Evolutionary conservation across 345 rosid genomes (phyloP).

Genomic region (Eucalyptus regnans): DNA sequence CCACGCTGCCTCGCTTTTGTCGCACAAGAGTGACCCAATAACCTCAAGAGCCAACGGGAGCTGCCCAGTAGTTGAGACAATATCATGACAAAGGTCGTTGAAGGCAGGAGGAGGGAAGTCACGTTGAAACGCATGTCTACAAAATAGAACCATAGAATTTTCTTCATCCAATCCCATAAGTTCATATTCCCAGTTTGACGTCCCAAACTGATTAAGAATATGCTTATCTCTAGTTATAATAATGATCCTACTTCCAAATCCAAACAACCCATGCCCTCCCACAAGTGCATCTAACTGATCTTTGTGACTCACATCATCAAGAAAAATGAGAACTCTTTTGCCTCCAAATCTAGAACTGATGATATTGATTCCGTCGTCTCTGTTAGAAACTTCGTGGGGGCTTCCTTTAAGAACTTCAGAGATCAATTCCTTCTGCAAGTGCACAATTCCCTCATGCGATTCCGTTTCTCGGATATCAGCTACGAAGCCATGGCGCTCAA

Average conservation of each 20-base stretch:
- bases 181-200: not conserved
- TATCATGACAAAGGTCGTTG: not conserved
- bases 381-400: not conserved
- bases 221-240: not conserved
- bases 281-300: not conserved
- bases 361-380: not conserved
- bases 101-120: not conserved
- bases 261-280: not conserved
- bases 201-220: not conserved
- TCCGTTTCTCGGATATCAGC: not conserved
- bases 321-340: not conserved
- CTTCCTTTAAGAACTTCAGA: not conserved
- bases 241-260: not conserved
- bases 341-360: not conserved
- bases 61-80: not conserved
- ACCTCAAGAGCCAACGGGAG: not conserved
- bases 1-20: not conserved
- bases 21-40: not conserved
- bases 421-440: not conserved
- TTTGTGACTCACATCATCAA: not conserved
- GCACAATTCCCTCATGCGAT: not conserved
- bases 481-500: not conserved
- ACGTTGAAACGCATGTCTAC: not conserved
- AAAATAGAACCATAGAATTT: not conserved
- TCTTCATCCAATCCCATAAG: not conserved